A percentile compares a stretch with the other conserved stretches of the same genome.
These are phyloP conservation scores for Gracilaria gracilis DNA, from an alignment of 23 red algal species.

Conservation along the genomic window DNA sequence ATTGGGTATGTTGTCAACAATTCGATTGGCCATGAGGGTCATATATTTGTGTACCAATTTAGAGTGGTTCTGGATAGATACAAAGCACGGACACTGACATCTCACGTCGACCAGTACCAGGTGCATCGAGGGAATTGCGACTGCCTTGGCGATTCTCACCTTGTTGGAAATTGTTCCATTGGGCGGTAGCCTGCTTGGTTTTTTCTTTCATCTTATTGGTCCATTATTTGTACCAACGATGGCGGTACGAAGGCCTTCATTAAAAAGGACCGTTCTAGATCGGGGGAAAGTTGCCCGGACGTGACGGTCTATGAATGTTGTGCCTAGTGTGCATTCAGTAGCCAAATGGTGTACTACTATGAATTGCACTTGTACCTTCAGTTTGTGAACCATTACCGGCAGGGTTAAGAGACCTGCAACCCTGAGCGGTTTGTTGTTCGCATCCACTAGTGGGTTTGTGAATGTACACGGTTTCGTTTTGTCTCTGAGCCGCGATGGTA, in stretches of 20 bases:
- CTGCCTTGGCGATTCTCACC: not conserved
- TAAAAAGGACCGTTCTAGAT: not conserved
- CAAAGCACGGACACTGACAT: not conserved
- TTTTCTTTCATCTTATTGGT: not conserved
- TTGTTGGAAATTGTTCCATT: not conserved
- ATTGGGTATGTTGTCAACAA: not conserved
- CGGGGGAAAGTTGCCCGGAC: slow-evolving; percentile 4
- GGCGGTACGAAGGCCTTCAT: not conserved
- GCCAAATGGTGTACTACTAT: slow-evolving; percentile 4
- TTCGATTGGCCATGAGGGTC: not conserved
- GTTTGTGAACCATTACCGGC: not conserved
- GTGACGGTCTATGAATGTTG: slow-evolving; percentile 25
- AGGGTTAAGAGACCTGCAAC: not conserved
- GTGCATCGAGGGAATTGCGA: not conserved
- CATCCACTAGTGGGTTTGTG: not conserved
- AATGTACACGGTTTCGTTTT: not conserved
- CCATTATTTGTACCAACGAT: not conserved
- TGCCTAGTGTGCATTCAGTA: not conserved
- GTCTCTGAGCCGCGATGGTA: not conserved
- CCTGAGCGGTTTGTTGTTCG: not conserved
- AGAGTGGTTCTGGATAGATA: not conserved
- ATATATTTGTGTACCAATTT: not conserved
- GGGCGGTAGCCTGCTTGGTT: not conserved
- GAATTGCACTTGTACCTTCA: not conserved
- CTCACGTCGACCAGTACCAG: not conserved